These are phyloP conservation scores for Chaetoscypha palmicola DNA, from an alignment of 2,329 filamentous ascomycete species.

Conservation along the genomic window DNA sequence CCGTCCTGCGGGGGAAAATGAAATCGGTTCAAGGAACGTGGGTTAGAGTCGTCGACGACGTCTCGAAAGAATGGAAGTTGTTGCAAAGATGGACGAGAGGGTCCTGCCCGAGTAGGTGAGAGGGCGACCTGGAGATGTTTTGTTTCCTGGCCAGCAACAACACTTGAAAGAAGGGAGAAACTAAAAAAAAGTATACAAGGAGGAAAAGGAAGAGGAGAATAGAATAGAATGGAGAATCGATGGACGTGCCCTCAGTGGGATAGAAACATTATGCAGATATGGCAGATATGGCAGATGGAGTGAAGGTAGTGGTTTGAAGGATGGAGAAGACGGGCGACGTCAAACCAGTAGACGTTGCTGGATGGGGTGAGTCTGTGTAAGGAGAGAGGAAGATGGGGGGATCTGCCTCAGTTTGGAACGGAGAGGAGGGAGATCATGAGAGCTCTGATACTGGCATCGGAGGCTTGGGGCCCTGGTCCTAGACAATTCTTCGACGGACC, in stretches of 20 bases:
- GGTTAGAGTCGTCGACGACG: constrained; percentile 11
- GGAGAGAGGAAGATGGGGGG: background rate
- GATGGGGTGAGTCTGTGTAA: background rate
- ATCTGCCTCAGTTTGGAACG: no score
- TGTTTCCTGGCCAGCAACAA: constrained; percentile 17
- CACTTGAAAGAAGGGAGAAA: constrained; percentile 3
- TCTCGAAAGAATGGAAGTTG: constrained; percentile 10
- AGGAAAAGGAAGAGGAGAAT: constrained; percentile 18
- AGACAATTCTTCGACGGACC: background rate
- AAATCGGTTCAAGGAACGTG: constrained; percentile 16
- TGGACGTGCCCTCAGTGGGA: constrained; percentile 4
- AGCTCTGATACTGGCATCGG: background rate
- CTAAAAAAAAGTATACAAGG: constrained; percentile 11
- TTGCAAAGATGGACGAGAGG: constrained; percentile 21
- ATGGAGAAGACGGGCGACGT: constrained; percentile 5
- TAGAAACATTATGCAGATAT: constrained; percentile 14
- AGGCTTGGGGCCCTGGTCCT: background rate
- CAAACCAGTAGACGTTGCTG: background rate
- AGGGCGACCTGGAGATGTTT: constrained; percentile 20
- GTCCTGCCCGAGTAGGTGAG: constrained; percentile 23
- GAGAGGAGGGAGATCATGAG: background rate
- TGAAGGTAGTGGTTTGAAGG: background rate
- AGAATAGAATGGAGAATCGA: constrained; percentile 6
- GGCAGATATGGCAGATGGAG: background rate
- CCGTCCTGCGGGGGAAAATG: constrained; percentile 4